These are phyloP conservation scores for Trypanosoma vivax DNA, from an alignment of 208 protist species.

Conservation along the genomic window DNA sequence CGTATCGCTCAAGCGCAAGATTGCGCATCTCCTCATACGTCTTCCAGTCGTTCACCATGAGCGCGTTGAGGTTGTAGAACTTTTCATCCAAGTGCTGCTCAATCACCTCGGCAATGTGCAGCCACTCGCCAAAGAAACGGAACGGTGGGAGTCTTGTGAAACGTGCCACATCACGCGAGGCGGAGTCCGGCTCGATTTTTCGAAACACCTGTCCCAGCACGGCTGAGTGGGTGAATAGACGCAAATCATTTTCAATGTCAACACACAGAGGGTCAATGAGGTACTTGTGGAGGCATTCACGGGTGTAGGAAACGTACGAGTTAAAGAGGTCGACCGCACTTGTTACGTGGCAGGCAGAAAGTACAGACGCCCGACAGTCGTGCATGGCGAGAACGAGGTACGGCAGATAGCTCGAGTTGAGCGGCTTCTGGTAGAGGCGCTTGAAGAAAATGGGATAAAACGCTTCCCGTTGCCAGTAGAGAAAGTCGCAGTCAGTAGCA, in stretches of 20 bases:
- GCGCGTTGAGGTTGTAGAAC: slow-evolving; percentile 97
- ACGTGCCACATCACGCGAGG: slow-evolving; percentile 46
- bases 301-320: slow-evolving; percentile 55
- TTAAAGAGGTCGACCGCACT: slow-evolving; percentile 25
- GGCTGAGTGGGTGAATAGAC: slow-evolving; percentile 87
- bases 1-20: slow-evolving; percentile 89
- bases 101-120: slow-evolving; percentile 72
- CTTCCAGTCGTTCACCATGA: slow-evolving; percentile 93
- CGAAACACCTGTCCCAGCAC: slow-evolving; percentile 46
- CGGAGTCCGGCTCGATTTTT: neutral
- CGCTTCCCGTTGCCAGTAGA: slow-evolving; percentile 85
- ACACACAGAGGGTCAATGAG: slow-evolving; percentile 69
- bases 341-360: slow-evolving; percentile 36
- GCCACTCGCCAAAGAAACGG: slow-evolving; percentile 71
- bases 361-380: slow-evolving; percentile 31
- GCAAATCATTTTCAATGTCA: slow-evolving; percentile 93
- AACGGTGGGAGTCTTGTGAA: slow-evolving; percentile 82
- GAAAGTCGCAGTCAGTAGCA: slow-evolving; percentile 74
- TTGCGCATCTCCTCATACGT: slow-evolving; percentile 96
- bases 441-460: slow-evolving; percentile 83
- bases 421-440: slow-evolving; percentile 67
- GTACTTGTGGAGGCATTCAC: slow-evolving; percentile 34
- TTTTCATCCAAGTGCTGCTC: slow-evolving; percentile 91
- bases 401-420: slow-evolving; percentile 46
- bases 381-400: slow-evolving; percentile 68